Evolutionary conservation across 805 yeast species (phyloP), one percentile per base, ranked within the genome.

Genomic region (Clavispora carvajalis): DNA sequence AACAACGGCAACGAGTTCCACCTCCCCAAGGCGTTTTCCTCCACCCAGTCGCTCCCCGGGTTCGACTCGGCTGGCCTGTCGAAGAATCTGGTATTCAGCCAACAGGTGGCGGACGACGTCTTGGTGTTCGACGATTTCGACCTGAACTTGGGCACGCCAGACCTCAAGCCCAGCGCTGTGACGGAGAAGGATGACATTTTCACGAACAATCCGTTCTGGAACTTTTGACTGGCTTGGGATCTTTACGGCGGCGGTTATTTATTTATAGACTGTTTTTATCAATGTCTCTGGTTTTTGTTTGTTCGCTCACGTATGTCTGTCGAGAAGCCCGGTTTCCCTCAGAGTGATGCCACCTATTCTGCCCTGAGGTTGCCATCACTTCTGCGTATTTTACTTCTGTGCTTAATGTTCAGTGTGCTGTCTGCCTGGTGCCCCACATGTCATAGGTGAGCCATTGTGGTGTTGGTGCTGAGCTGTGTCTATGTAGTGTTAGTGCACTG

Each of bases 1-100:
- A 38, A 38, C 33, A 41, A 38, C 39, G 39, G 39, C 34, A 38
- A 38, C 17, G 21, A 17, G 29, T 38, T 41, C 36, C 45, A 38
- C 4, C 18, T 37, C 17, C 36, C 40, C 26, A 33, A 37, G 33
- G 17, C 21, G 22, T 19, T 18, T 17, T 7, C 36, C 12, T 19
- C 22, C 17, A 13, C 30, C 23, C 25, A n/a, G 30, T 22, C 29
- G 36, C 31, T 37, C 10, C 36, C 36, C 8, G 40, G 33, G 19
- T 22, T 29, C 12, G 31, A 23, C 16, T 37, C 40, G 13, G 23
- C 19, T 6, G 34, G 38, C 18, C 40, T 37, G 39, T 15, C 22
- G 12, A 30, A 37, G 29, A 30, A 16, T 19, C 29, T 22, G 31
- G 37, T 23, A 15, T 17, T 23, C 22, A 13, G 21, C 24, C 22